phyloP scores from a whole-genome alignment of 768 basidiomycete genomes.

The Rhodotorula graminis region DNA sequence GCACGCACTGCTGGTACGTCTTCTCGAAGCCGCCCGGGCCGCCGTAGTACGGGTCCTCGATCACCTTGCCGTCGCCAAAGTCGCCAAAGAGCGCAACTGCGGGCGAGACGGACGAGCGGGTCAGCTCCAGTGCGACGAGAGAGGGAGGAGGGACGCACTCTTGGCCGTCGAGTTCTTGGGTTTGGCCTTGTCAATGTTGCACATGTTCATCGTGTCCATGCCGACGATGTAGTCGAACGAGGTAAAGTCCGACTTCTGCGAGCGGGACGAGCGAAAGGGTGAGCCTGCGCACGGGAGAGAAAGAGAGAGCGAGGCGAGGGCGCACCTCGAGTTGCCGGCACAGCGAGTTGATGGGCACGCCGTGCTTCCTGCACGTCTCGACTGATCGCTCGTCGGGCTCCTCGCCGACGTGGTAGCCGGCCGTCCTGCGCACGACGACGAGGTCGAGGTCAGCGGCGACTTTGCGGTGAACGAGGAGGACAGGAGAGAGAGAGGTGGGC shows the following conservation, averaged over 20 bases:
- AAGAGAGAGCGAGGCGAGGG: constrained; percentile 27
- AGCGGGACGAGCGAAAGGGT: not conserved
- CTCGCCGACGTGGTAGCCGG: constrained; percentile 75
- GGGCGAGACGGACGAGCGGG: not conserved
- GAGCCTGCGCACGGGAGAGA: not conserved
- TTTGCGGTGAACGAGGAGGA: not conserved
- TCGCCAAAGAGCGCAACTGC: constrained; percentile 71
- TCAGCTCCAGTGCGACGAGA: not conserved
- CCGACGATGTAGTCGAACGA: constrained; percentile 80
- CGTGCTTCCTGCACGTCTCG: constrained; percentile 54
- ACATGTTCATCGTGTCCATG: constrained; percentile 58
- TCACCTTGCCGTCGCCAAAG: constrained; percentile 64
- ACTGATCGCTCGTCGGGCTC: constrained; percentile 62
- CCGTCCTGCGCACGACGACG: constrained; percentile 51
- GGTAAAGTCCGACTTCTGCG: constrained; percentile 59
- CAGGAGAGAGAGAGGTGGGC: not conserved
- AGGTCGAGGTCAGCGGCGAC: not conserved
- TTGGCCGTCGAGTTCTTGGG: constrained; percentile 56
- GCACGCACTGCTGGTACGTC: constrained; percentile 70
- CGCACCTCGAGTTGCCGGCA: constrained; percentile 57
- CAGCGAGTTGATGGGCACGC: constrained; percentile 9
- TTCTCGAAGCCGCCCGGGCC: constrained; percentile 65
- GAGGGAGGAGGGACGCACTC: constrained; percentile 1
- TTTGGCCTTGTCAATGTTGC: constrained; percentile 56
- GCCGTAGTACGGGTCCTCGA: constrained; percentile 62